Percentiles rank a stretch among this genome's conserved stretches.
Conservation (phyloP, 1,284 basidiomycete genomes). For the Ganoderma sp. region DNA sequence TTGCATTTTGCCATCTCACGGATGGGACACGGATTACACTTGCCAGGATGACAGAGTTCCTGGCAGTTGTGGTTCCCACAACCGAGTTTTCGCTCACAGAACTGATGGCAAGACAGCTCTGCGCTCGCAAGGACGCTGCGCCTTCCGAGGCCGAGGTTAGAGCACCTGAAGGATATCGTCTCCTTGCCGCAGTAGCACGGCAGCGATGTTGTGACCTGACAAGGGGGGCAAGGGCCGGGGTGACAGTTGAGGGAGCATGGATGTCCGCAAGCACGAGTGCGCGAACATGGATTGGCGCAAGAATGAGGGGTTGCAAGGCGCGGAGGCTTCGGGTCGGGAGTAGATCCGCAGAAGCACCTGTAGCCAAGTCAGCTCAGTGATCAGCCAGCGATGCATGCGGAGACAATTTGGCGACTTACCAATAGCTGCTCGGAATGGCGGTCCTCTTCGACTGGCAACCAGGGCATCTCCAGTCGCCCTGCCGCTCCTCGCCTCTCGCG, state of each 20-base stretch:
- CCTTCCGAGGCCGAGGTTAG: conserved; percentile 46
- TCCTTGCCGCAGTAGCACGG: conserved; percentile 74
- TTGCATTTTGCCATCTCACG: conserved; percentile 69
- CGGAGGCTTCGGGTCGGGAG: conserved; percentile 71
- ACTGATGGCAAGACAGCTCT: conserved; percentile 68
- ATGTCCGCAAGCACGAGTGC: conserved; percentile 66
- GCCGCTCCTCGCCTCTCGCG: conserved; percentile 68
- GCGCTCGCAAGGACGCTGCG: conserved; percentile 40
- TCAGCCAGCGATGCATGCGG: conserved; percentile 2
- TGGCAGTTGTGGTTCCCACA: conserved; percentile 77
- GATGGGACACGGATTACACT: conserved; percentile 68
- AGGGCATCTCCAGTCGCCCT: conserved; percentile 86
- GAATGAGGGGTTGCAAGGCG: conserved; percentile 83
- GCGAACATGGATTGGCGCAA: conserved; percentile 80
- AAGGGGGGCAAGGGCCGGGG: conserved; percentile 83
- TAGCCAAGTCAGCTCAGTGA: background rate
- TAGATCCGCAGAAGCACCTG: conserved; percentile 86
- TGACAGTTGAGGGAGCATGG: conserved; percentile 76
- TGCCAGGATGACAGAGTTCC: conserved; percentile 73
- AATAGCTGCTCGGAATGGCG: conserved; percentile 70
- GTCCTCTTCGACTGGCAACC: conserved; percentile 83
- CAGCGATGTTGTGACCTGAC: conserved; percentile 55
- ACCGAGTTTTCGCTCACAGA: conserved; percentile 60
- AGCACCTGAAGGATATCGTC: conserved; percentile 69
- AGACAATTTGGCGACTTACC: conserved; percentile 48